Evolutionary conservation across 805 yeast species (phyloP).

Genomic region (Scheffersomyces ergatensis): DNA sequence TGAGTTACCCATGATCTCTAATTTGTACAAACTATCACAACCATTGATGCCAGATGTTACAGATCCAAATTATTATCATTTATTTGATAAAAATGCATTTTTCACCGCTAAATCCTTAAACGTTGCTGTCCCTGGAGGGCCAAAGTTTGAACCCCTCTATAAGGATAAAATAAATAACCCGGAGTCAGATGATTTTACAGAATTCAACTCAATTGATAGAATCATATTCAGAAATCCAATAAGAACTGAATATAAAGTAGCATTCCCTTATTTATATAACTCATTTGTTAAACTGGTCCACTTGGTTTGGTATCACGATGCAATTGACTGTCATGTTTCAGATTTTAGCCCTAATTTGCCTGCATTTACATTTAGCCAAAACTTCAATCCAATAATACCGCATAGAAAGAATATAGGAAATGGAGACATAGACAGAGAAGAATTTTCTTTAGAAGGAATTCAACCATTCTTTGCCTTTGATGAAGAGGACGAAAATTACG

Average conservation of each 20-base stretch:
- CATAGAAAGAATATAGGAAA: constrained; percentile 10
- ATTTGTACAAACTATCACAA: constrained; percentile 62
- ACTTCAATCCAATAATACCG: constrained; percentile 53
- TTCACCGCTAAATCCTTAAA: constrained; percentile 90
- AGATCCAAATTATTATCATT: constrained; percentile 61
- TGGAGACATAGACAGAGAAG: constrained; percentile 17
- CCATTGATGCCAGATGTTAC: constrained; percentile 62
- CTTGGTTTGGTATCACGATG: constrained; percentile 62
- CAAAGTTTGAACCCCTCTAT: constrained; percentile 85
- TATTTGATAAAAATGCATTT: constrained; percentile 78
- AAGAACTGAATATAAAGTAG: constrained; percentile 80
- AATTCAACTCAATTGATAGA: constrained; percentile 86
- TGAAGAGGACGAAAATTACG: constrained; percentile 13
- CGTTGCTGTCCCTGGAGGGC: constrained; percentile 90
- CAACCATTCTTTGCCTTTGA: constrained; percentile 31
- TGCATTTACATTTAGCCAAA: constrained; percentile 54
- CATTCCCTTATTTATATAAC: constrained; percentile 83
- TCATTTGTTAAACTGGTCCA: constrained; percentile 67
- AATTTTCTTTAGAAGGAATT: constrained; percentile 37
- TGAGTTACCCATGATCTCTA: constrained; percentile 58
- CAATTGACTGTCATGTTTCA: constrained; percentile 50
- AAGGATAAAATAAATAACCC: constrained; percentile 57
- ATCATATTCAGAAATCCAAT: constrained; percentile 76
- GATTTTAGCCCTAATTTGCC: constrained; percentile 44
- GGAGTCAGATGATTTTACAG: constrained; percentile 76